Conservation (phyloP, 805 yeast species). For the Priceomyces fermenticarens region DNA sequence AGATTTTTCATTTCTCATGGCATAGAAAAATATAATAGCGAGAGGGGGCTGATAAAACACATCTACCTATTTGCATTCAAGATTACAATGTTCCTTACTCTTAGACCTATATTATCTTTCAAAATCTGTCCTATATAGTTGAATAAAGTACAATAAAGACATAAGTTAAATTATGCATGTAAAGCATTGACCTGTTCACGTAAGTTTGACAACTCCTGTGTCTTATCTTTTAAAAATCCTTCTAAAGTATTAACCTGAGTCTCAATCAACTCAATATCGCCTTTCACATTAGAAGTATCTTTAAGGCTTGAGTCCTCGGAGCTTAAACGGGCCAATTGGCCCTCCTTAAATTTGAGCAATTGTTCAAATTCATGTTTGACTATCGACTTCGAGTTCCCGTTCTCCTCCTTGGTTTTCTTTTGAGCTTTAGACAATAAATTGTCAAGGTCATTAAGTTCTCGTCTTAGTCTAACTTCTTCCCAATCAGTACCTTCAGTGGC, state of each 20-base stretch:
- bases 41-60: slow-evolving; percentile 1
- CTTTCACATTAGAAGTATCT: slow-evolving; percentile 51
- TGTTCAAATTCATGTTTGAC: slow-evolving; percentile 72
- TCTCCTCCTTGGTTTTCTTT: slow-evolving; percentile 15
- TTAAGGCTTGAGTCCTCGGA: slow-evolving; percentile 12
- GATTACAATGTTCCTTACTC: not conserved
- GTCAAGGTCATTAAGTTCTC: slow-evolving; percentile 76
- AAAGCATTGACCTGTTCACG: slow-evolving; percentile 37
- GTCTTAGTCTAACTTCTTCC: slow-evolving; percentile 83
- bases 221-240: slow-evolving; percentile 61
- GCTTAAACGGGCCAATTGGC: slow-evolving; percentile 37
- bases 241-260: slow-evolving; percentile 73
- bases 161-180: slow-evolving; percentile 3
- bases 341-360: slow-evolving; percentile 72
- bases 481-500: slow-evolving; percentile 80
- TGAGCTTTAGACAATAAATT: slow-evolving; percentile 53
- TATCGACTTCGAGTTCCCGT: slow-evolving; percentile 25
- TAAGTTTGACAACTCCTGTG: slow-evolving; percentile 54
- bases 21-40: slow-evolving; percentile 1
- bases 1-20: slow-evolving; percentile 1
- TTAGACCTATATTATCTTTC: not conserved
- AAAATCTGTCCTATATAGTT: not conserved
- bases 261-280: slow-evolving; percentile 68
- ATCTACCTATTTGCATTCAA: slow-evolving; percentile 1
- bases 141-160: not conserved